phyloP scores from a whole-genome alignment of 2,329 filamentous ascomycete genomes.

The Zymoseptoria passerinii region DNA sequence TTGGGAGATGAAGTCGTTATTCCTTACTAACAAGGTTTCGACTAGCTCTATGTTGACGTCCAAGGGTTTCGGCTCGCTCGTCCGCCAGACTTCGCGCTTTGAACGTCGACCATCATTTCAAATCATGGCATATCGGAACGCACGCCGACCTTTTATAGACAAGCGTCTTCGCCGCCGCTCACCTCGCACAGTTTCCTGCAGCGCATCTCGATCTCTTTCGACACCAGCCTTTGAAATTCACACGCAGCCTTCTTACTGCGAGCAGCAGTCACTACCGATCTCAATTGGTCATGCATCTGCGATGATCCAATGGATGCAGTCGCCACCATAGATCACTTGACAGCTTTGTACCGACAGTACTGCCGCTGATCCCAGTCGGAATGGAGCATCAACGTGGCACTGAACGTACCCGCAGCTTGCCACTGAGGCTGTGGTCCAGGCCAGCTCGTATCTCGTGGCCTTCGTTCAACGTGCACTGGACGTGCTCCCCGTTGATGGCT shows the following conservation, averaged over 20 bases:
- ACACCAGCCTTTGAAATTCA: not conserved
- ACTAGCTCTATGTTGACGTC: not conserved
- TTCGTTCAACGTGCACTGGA: not conserved
- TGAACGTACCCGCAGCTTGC: not conserved
- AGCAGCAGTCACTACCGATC: not conserved
- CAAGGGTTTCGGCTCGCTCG: not conserved
- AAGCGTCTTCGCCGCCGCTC: not conserved
- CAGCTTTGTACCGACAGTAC: not conserved
- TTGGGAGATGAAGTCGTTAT: not conserved
- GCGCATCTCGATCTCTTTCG: not conserved
- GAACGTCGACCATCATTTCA: not conserved
- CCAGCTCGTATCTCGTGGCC: too few species aligned
- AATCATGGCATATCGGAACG: not conserved
- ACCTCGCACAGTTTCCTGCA: not conserved
- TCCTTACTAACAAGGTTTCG: not conserved
- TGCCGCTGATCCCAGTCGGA: not conserved
- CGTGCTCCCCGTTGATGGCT: not conserved
- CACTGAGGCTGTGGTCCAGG: too few species aligned
- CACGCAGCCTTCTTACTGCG: not conserved
- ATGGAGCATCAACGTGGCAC: not conserved
- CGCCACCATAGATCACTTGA: not conserved
- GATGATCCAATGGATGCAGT: not conserved
- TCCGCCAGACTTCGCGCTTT: not conserved
- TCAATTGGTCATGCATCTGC: not conserved
- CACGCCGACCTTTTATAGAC: not conserved